phyloP scores from a whole-genome alignment of 2,329 filamentous ascomycete genomes.

The Exophiala spinifera region DNA sequence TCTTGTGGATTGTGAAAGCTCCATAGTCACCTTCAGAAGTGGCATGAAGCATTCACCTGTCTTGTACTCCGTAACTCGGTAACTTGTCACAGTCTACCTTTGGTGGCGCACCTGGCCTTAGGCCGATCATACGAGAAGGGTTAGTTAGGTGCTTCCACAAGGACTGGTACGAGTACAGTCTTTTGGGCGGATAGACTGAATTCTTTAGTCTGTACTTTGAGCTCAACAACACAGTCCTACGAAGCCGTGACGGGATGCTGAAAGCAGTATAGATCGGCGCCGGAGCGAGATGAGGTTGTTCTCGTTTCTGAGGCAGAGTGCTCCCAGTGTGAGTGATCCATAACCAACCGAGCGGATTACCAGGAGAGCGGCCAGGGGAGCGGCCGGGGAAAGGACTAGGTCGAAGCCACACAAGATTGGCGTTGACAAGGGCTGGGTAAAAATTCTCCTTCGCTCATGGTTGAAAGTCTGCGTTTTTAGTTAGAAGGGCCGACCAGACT shows the following conservation, averaged over 20 bases:
- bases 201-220: too few relatives aligned
- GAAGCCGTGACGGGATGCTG: background rate
- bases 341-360: conserved; percentile 10
- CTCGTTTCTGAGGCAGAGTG: conserved; percentile 10
- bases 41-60: too few relatives aligned
- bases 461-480: background rate
- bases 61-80: too few relatives aligned
- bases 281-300: conserved; percentile 17
- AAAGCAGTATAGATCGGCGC: background rate
- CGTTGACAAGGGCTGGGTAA: conserved; percentile 10
- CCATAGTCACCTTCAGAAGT: too few relatives aligned
- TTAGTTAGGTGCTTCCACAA: too few relatives aligned
- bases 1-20: too few relatives aligned
- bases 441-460: conserved; percentile 9
- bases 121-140: too few relatives aligned
- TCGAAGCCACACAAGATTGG: conserved; percentile 16
- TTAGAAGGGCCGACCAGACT: background rate
- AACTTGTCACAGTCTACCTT: too few relatives aligned
- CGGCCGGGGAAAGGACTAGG: conserved; percentile 13
- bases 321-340: background rate
- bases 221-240: background rate
- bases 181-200: too few relatives aligned
- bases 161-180: too few relatives aligned
- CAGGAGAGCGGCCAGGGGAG: conserved; percentile 8
- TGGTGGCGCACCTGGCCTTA: too few relatives aligned